A percentile compares a stretch with the other conserved stretches of the same genome.
Conservation (phyloP, 768 basidiomycete species). For the Lactarius quietus region DNA sequence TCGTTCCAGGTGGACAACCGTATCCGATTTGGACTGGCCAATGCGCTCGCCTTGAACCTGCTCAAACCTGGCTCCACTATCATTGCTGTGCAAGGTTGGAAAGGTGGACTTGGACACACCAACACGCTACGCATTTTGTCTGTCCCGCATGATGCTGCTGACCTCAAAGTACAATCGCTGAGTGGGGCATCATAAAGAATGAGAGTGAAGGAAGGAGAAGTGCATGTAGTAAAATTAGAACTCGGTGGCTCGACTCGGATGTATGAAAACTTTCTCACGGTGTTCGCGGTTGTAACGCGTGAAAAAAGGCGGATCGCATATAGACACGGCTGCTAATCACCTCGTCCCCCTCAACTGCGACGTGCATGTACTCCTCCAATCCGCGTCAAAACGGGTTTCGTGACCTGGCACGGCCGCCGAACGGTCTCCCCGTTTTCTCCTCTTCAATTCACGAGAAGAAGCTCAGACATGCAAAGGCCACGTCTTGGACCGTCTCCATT, state of each 20-base stretch:
- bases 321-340: background rate
- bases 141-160: constrained; percentile 77
- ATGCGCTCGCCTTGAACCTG: constrained; percentile 78
- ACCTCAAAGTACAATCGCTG: constrained; percentile 69
- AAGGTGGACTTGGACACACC: constrained; percentile 94
- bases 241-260: background rate
- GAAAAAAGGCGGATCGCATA: background rate
- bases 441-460: constrained; percentile 67
- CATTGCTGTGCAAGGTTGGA: constrained; percentile 99
- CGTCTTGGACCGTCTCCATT: constrained; percentile 58
- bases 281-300: background rate
- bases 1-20: constrained; percentile 74
- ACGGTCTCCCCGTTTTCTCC: constrained; percentile 47
- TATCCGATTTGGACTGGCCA: constrained; percentile 82
- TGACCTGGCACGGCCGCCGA: constrained; percentile 42
- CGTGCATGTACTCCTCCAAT: constrained; percentile 44
- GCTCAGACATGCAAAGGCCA: constrained; percentile 41
- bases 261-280: background rate
- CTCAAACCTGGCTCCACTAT: constrained; percentile 87
- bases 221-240: background rate
- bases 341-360: background rate
- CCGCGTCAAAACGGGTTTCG: constrained; percentile 46
- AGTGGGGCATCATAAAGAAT: constrained; percentile 29
- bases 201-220: constrained; percentile 15
- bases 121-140: constrained; percentile 84